Evolutionary conservation across 1,139 yeast species (phyloP), one percentile per base, ranked within the genome.

Genomic region (Hyphopichia pseudoburtonii): DNA sequence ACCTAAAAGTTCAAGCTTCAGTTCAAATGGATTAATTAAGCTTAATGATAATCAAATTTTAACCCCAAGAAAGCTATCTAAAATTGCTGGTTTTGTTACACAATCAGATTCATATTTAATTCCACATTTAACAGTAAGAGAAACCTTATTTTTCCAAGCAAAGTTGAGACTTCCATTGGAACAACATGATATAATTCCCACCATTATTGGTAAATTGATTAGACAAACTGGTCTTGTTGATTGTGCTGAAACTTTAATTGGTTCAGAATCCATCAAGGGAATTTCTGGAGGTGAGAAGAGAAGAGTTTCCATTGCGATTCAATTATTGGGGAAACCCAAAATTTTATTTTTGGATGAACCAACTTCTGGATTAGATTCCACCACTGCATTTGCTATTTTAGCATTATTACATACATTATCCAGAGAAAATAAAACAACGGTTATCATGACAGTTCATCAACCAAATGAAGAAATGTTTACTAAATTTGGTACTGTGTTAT

Each of bases 201-300:
- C 45, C 1, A 57, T 59, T 24, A 60, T 86, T 25, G 76, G 80
- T 37, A 73, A 70, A 4, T 62, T 86, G 23, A 80, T 87, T 39
- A 54, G 80, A 35, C 75, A 78, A 42, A 76, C 85, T 60, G 95
- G 95, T 0, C 66, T 87, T 30, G 66, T 76, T 39, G 94, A 86
- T 48, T 86, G 95, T 61, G 86, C 88, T 21, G 83, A 86, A 47
- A 82, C 84, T 0, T 63, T 84, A 6, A 78, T 87, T 39, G 96
- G 96, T 2, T 77, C 80, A 33, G 89, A 83, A 27, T 62, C 73
- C 28, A 70, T 78, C 5, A 86, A 86, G 48, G 96, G 95, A 3
- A 75, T 87, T 6, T 82, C 92, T 22, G 96, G 96, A 10, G 96
- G 95, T 39, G 95, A 87, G 51, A 85, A 84, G 50, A 66, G 95